These are phyloP conservation scores for Botryotinia calthae DNA, from an alignment of 2,329 filamentous ascomycete species.

Conservation along the genomic window DNA sequence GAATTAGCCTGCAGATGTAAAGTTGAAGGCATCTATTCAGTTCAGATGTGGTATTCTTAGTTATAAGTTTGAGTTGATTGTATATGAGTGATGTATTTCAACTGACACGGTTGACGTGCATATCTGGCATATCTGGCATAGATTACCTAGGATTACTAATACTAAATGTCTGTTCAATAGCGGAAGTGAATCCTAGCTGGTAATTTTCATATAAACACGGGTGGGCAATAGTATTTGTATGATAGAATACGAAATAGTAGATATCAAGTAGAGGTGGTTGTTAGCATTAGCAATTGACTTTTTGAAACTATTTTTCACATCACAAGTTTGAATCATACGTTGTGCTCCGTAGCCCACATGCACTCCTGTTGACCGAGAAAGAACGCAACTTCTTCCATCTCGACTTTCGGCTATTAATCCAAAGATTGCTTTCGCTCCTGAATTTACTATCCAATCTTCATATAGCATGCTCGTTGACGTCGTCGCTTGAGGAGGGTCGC, in stretches of 20 bases:
- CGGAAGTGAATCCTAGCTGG: background rate
- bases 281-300: background rate
- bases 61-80: background rate
- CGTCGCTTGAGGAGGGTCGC: background rate
- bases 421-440: background rate
- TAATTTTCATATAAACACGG: background rate
- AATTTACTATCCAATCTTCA: background rate
- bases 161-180: background rate
- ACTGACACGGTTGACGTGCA: background rate
- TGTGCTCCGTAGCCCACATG: background rate
- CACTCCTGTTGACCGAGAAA: background rate
- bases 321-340: background rate
- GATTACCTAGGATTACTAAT: background rate
- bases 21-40: background rate
- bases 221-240: background rate
- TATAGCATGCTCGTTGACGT: background rate
- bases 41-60: background rate
- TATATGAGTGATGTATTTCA: background rate
- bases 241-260: background rate
- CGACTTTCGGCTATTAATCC: background rate
- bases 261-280: background rate
- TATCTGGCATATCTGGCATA: background rate
- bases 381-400: background rate
- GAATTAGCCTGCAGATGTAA: background rate
- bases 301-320: background rate